Conservation (phyloP, 2,329 filamentous ascomycete species). For the Grosmannia clavigera region DNA sequence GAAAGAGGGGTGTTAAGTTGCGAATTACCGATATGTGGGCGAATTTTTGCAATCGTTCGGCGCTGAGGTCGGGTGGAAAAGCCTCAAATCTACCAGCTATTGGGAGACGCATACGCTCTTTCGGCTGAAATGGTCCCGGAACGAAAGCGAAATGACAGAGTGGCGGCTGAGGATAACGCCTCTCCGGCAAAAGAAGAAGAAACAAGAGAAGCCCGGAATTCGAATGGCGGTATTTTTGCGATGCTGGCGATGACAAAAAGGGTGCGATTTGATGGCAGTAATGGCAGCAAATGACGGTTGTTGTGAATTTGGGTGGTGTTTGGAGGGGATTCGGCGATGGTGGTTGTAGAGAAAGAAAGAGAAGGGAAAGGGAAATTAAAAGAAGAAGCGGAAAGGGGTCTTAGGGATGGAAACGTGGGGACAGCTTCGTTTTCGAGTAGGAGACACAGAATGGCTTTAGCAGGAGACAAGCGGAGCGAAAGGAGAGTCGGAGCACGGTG, state of each 20-base stretch:
- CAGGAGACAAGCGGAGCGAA: slow-evolving; percentile 1
- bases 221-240: slow-evolving; percentile 24
- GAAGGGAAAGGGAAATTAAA: slow-evolving; percentile 8
- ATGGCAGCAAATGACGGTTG: slow-evolving; percentile 22
- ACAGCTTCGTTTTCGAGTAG: slow-evolving; percentile 36
- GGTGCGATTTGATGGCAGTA: slow-evolving; percentile 25
- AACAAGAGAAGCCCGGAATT: slow-evolving; percentile 19
- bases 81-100: slow-evolving; percentile 1
- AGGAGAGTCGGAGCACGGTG: slow-evolving; percentile 7
- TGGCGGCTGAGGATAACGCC: slow-evolving; percentile 12
- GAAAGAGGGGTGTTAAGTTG: neutral
- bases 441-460: neutral
- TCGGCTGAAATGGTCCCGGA: neutral
- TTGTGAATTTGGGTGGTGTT: slow-evolving; percentile 9
- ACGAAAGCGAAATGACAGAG: neutral
- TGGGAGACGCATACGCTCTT: neutral
- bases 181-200: slow-evolving; percentile 16
- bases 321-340: slow-evolving; percentile 15
- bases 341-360: slow-evolving; percentile 6
- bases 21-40: neutral
- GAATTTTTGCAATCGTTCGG: neutral
- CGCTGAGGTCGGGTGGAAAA: slow-evolving; percentile 4
- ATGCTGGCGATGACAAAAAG: slow-evolving; percentile 15
- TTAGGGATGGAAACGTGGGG: slow-evolving; percentile 22
- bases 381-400: slow-evolving; percentile 1